Evolutionary conservation across 768 basidiomycete genomes (phyloP), one percentile per base, ranked within the genome.

Genomic region (Rhizopogon sp.): DNA sequence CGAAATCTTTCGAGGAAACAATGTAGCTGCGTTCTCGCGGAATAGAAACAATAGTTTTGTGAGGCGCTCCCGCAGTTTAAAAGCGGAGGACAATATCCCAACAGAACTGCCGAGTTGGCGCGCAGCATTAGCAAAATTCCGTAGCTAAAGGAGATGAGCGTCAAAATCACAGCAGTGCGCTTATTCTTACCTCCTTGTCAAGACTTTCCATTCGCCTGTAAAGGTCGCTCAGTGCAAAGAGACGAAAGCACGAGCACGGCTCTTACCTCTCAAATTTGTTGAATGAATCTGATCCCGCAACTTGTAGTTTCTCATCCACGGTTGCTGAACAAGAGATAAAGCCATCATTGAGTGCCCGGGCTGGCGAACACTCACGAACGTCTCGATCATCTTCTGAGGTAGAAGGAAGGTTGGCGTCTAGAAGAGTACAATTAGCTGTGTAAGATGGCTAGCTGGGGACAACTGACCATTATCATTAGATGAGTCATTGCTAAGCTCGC

Each of bases 61-160:
- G 29, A 82, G 70, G 9, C 81, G 77, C 51, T 80, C 74, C 5
- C 81, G 75, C 22, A 81, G 66, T 54, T 75, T 74, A 62, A 75
- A 79, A 1, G 80, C 76, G 9, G 81, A 82, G 8, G 79, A 81
- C 11, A 81, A 68, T 39, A 81, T 78, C 6, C 80, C 81, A 37
- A 82, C 79, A 0, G 80, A 82, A 53, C 78, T 79, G 3, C 81
- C 80, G 1, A 81, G 66, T 52, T 80, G 80, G 16, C 81, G 78
- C 17, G 79, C 78, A 7, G 81, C 79, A 22, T 81, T 81, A 28
- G 77, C 75, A 58, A 81, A 82, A 62, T 77, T 78, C 7, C 79
- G 73, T 9, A 81, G 74, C 76, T 80, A 51, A 1, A 55, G 25
- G n/a, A 37, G 31, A 52, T 64, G 54, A 63, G 60, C 28, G 25